Base-by-base conservation (phyloP, 148 eudicot genomes). In the Rhododendron kiyosumense region DNA sequence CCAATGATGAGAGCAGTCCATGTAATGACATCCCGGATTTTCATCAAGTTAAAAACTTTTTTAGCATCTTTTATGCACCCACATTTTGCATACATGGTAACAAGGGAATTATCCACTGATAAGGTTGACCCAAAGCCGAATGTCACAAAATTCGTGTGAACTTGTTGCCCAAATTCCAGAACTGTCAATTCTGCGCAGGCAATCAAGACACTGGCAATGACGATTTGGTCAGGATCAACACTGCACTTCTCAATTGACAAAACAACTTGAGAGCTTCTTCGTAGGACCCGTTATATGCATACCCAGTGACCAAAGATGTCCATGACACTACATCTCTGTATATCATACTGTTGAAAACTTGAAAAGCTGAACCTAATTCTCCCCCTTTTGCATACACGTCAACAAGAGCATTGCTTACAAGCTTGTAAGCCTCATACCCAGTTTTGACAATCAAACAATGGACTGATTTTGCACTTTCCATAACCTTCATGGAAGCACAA, bases 1-100 rank as follows among this genome's bases (percentile, higher is more conserved):
- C 98, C 95, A 79, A 95, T 88, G 46, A 94, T 89, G 38, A 95
- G 88, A 71, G 97, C 92, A 81, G 97, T 95, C 97, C 97, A 95
- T 38, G 97, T 89, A 34, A 94, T 90, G 81, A 94, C 88, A 82
- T 91, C 89, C 59, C 69, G 90, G 15, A 30, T 81, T 34, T 79
- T 79, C 92, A 93, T 90, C 18, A 84, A 91, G 86, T 89, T n/a
- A 86, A 95, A 95, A 36, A 94, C 88, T 73, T 41, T 89, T 34
- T 84, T 52, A 17, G 96, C 96, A 61, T 93, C 94, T 84, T 93
- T 93, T 76, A 95, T 85, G 85, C 93, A 93, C 15, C 97, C 98
- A 85, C 98, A 95, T 85, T 93, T 92, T 17, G 96, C 93, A 87
- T 95, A 93, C 86, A 95, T 82, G 28, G 95, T 52, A 28, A 95